phyloP scores from a whole-genome alignment of 164 flowering plant genomes.

The Kalanchoe fedtschenkoi region DNA sequence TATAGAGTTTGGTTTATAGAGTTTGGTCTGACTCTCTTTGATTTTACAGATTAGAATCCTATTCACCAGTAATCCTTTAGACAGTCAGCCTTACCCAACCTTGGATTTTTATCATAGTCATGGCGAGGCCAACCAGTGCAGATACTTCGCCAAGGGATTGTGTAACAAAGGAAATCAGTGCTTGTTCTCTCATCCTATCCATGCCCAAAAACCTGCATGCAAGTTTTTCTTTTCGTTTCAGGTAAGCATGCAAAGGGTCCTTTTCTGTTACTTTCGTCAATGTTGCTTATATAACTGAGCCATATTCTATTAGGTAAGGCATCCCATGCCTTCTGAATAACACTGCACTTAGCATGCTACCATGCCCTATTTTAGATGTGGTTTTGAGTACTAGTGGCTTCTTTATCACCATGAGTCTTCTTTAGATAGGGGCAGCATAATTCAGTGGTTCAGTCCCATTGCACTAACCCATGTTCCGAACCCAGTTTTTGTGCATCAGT shows the following conservation, averaged over 20 bases:
- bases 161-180: constrained; percentile 75
- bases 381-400: background rate
- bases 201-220: constrained; percentile 61
- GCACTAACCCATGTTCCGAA: background rate
- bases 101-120: constrained; percentile 10
- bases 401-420: background rate
- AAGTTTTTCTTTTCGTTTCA: constrained; percentile 60
- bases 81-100: constrained; percentile 10
- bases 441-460: background rate
- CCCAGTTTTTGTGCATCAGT: background rate
- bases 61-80: constrained; percentile 23
- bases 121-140: constrained; percentile 38
- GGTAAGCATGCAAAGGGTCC: constrained; percentile 28
- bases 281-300: background rate
- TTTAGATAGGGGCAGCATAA: background rate
- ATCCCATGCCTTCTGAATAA: background rate
- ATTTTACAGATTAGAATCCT: constrained; percentile 50
- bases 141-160: constrained; percentile 46
- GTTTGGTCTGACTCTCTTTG: constrained; percentile 2
- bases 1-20: too few relatives aligned
- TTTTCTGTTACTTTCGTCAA: background rate
- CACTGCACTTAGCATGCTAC: background rate
- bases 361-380: background rate
- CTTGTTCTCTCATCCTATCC: constrained; percentile 58
- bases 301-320: background rate